Evolutionary conservation across 208 protist species (phyloP).

Genomic region (Leptomonas pyrrhocoris): DNA sequence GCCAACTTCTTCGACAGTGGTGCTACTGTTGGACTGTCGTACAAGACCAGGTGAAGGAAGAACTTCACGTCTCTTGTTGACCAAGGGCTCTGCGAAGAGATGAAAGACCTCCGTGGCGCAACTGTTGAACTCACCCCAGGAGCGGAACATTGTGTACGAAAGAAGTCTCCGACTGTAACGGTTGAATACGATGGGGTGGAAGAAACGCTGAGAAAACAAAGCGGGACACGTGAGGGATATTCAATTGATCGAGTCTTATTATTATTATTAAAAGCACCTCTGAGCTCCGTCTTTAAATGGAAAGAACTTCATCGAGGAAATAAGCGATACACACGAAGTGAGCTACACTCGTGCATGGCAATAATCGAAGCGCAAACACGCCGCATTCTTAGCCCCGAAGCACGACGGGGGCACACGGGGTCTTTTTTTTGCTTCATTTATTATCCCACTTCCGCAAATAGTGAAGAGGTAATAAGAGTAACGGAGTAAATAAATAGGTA

Average conservation of each 20-base stretch:
- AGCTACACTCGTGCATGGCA: too few relatives aligned
- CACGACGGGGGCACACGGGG: too few relatives aligned
- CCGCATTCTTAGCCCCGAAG: too few relatives aligned
- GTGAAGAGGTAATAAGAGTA: not conserved
- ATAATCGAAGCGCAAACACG: too few relatives aligned
- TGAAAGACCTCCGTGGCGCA: slow-evolving; percentile 55
- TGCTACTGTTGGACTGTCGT: not conserved
- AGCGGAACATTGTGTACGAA: slow-evolving; percentile 48
- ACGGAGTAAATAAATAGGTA: too few relatives aligned
- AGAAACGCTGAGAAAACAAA: not conserved
- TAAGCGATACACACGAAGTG: too few relatives aligned
- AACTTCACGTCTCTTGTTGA: not conserved
- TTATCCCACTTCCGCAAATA: not conserved
- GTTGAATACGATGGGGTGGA: not conserved
- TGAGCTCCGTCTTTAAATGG: not conserved
- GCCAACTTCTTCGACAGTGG: not conserved
- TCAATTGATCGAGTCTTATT: too few relatives aligned
- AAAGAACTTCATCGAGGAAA: too few relatives aligned
- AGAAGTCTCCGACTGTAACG: too few relatives aligned
- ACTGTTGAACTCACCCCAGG: slow-evolving; percentile 44
- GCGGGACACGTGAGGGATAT: not conserved
- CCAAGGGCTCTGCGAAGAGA: slow-evolving; percentile 28
- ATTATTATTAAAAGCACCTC: too few relatives aligned
- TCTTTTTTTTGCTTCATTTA: not conserved
- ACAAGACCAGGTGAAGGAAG: not conserved